Conservation (phyloP, 495 filamentous ascomycete species). For the Neurospora terricola region DNA sequence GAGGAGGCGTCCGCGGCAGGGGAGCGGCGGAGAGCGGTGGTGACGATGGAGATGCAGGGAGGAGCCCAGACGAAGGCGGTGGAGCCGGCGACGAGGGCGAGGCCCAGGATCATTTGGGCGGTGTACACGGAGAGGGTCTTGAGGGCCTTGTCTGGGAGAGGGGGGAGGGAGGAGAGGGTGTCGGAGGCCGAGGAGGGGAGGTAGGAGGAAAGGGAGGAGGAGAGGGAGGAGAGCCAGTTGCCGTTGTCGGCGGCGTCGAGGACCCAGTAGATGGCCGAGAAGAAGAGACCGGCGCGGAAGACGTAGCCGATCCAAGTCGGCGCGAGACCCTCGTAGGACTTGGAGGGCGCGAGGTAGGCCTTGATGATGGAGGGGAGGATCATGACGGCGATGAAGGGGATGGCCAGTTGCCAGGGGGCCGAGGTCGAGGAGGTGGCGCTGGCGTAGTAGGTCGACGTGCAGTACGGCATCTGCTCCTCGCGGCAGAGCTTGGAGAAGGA, state of each 20-base stretch:
- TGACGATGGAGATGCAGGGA: constrained; percentile 58
- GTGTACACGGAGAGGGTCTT: constrained; percentile 65
- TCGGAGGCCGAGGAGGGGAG: constrained; percentile 87
- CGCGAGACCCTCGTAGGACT: constrained; percentile 78
- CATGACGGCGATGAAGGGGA: constrained; percentile 66
- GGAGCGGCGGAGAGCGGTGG: constrained; percentile 19
- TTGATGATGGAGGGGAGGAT: constrained; percentile 70
- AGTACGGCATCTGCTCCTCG: constrained; percentile 97
- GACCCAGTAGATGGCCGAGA: constrained; percentile 76
- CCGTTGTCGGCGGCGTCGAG: constrained; percentile 87
- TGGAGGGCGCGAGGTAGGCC: constrained; percentile 62
- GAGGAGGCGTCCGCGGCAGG: constrained; percentile 7
- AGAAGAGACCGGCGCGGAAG: constrained; percentile 64
- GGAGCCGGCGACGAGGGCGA: constrained; percentile 56
- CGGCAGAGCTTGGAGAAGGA: constrained; percentile 90
- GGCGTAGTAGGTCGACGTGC: constrained; percentile 89
- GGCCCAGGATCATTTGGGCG: constrained; percentile 67
- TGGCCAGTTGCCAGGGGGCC: constrained; percentile 75
- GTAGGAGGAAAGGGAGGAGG: constrained; percentile 61
- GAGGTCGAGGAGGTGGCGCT: constrained; percentile 88
- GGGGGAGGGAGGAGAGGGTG: constrained; percentile 70
- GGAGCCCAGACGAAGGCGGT: constrained; percentile 65
- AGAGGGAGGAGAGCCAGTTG: constrained; percentile 51
- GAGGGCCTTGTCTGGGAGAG: constrained; percentile 47
- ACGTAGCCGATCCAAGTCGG: constrained; percentile 72